phyloP scores from a whole-genome alignment of 805 yeast genomes.

The Pichia sporocuriosa region DNA sequence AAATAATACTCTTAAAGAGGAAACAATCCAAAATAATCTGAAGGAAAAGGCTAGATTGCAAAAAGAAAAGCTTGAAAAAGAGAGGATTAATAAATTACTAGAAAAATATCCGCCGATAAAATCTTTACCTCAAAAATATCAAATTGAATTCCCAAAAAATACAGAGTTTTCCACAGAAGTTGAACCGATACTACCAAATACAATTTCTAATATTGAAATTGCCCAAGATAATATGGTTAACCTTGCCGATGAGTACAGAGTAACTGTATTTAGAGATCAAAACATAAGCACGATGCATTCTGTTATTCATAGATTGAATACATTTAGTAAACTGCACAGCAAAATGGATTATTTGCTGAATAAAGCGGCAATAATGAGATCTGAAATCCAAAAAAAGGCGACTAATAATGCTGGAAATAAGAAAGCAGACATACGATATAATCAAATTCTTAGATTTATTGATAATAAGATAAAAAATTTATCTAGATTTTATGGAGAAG shows the following conservation, averaged over 20 bases:
- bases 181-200: constrained; percentile 6
- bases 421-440: constrained; percentile 10
- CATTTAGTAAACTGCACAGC: constrained; percentile 6
- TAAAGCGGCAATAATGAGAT: constrained; percentile 1
- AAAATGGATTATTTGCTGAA: constrained; percentile 5
- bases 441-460: constrained; percentile 10
- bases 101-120: constrained; percentile 9
- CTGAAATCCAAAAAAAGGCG: constrained; percentile 5
- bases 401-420: background rate
- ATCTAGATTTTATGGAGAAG: constrained; percentile 4
- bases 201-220: constrained; percentile 6
- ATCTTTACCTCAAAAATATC: constrained; percentile 14
- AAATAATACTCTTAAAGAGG: constrained; percentile 5
- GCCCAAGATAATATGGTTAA: constrained; percentile 2
- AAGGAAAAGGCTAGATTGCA: background rate
- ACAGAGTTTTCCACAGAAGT: background rate
- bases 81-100: constrained; percentile 5
- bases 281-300: constrained; percentile 8
- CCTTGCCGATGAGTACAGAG: constrained; percentile 1
- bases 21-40: background rate
- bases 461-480: constrained; percentile 3
- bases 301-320: constrained; percentile 8
- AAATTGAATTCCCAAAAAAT: constrained; percentile 6
- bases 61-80: constrained; percentile 1
- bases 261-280: constrained; percentile 5